Evolutionary conservation across 139 green algal genomes (phyloP).

Genomic region (Mychonastes homosphaera): DNA sequence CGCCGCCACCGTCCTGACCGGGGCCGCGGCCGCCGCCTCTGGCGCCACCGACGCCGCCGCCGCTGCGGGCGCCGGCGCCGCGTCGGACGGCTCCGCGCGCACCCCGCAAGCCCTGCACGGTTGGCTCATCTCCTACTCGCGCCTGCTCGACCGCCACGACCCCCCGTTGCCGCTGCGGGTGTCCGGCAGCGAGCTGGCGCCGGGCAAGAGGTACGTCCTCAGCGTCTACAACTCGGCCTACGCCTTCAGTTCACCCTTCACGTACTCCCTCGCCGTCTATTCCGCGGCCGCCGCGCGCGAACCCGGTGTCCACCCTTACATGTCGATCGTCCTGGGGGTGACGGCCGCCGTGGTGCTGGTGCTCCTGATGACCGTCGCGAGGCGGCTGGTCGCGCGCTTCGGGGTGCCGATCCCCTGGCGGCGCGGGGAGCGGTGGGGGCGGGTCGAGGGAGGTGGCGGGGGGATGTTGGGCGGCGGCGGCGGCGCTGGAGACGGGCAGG

Average conservation of each 20-base stretch:
- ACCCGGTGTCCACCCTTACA: constrained; percentile 47
- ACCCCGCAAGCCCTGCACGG: too few species aligned
- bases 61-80: neutral
- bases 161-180: constrained; percentile 9
- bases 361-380: constrained; percentile 37
- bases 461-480: constrained; percentile 2
- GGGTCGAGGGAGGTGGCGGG: constrained; percentile 1
- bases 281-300: neutral
- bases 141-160: constrained; percentile 1
- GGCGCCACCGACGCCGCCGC: neutral
- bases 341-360: constrained; percentile 39
- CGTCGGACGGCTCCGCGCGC: neutral
- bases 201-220: constrained; percentile 20
- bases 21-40: constrained; percentile 13
- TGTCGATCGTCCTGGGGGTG: constrained; percentile 49
- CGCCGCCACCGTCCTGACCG: neutral
- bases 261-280: constrained; percentile 15
- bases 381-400: constrained; percentile 26
- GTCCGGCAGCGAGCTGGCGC: constrained; percentile 7
- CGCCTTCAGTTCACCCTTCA: constrained; percentile 1
- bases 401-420: constrained; percentile 15
- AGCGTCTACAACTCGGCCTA: constrained; percentile 36
- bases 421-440: neutral
- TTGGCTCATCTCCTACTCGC: constrained; percentile 11
- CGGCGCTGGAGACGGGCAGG: constrained; percentile 4